Evolutionary conservation across 495 filamentous ascomycete species (phyloP).

Genomic region (Sporormia fimetaria): DNA sequence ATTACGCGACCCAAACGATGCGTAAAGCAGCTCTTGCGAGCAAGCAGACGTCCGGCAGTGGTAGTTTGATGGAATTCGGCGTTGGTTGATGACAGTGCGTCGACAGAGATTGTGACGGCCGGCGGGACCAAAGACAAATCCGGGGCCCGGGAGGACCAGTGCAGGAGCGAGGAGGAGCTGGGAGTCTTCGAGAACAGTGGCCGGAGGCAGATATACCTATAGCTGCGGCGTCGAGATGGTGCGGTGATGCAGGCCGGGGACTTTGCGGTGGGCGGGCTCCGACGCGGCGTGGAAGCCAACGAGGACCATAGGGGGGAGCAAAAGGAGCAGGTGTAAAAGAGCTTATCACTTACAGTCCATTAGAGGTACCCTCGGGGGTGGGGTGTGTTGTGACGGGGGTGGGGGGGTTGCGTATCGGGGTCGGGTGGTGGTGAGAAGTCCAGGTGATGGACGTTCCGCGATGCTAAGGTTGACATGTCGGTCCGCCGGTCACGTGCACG

Average conservation of each 20-base stretch:
- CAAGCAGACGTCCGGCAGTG: conserved; percentile 2
- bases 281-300: neutral
- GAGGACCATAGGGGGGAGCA: conserved; percentile 3
- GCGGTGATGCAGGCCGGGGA: conserved; percentile 25
- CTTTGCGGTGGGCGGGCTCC: conserved; percentile 11
- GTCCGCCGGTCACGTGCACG: no score
- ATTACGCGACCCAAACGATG: conserved; percentile 28
- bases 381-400: conserved; percentile 5
- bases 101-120: conserved; percentile 2
- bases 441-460: no score
- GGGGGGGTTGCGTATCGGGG: conserved; percentile 5
- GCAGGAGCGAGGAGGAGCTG: neutral
- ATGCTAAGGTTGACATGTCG: no score
- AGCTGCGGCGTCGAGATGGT: conserved; percentile 9
- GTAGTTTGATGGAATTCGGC: conserved; percentile 16
- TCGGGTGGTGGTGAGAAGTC: conserved; percentile 9
- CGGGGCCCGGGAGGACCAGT: conserved; percentile 3
- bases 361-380: conserved; percentile 21
- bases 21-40: conserved; percentile 20
- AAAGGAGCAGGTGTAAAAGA: conserved; percentile 3
- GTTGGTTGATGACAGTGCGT: conserved; percentile 23
- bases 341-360: conserved; percentile 32
- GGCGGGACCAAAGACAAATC: conserved; percentile 19
- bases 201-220: conserved; percentile 1
- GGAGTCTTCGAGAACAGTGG: neutral